Evolutionary conservation across 164 flowering plant genomes (phyloP).

Genomic region (Litsea cubeba): DNA sequence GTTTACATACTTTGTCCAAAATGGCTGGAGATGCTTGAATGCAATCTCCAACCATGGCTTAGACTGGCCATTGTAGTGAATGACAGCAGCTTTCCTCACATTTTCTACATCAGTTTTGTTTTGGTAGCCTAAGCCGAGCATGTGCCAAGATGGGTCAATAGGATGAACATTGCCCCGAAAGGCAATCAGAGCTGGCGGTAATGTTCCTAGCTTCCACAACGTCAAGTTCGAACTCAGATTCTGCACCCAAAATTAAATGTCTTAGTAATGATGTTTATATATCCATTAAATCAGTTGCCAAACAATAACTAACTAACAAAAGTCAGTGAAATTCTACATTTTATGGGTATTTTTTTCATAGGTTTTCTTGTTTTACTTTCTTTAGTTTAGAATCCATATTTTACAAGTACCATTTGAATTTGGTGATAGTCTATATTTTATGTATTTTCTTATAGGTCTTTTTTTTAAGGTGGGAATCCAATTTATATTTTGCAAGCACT

Average conservation of each 20-base stretch:
- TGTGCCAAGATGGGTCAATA: constrained; percentile 95
- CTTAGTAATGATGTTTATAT: too few species aligned
- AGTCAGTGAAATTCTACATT: too few species aligned
- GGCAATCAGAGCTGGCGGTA: constrained; percentile 94
- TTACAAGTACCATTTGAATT: too few species aligned
- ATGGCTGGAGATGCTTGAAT: constrained; percentile 87
- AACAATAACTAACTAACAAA: too few species aligned
- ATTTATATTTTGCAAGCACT: too few species aligned
- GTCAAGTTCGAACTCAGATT: constrained; percentile 82
- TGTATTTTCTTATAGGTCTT: too few species aligned
- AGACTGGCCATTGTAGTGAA: constrained; percentile 95
- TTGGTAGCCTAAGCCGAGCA: constrained; percentile 98
- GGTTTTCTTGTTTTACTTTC: too few species aligned
- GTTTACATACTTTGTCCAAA: constrained; percentile 92
- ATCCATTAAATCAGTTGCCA: too few species aligned
- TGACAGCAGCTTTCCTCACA: constrained; percentile 81
- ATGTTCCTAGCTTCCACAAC: constrained; percentile 93
- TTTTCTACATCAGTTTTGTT: constrained; percentile 61
- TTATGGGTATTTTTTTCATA: too few species aligned
- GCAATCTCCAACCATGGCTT: constrained; percentile 97
- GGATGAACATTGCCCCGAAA: constrained; percentile 83
- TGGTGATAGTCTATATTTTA: too few species aligned
- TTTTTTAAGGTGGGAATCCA: too few species aligned
- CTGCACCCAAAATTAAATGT: constrained; percentile 32
- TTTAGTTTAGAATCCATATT: too few species aligned